Base-by-base conservation (phyloP, 352 stramenopile genomes). In the Phytophthora cactorum region DNA sequence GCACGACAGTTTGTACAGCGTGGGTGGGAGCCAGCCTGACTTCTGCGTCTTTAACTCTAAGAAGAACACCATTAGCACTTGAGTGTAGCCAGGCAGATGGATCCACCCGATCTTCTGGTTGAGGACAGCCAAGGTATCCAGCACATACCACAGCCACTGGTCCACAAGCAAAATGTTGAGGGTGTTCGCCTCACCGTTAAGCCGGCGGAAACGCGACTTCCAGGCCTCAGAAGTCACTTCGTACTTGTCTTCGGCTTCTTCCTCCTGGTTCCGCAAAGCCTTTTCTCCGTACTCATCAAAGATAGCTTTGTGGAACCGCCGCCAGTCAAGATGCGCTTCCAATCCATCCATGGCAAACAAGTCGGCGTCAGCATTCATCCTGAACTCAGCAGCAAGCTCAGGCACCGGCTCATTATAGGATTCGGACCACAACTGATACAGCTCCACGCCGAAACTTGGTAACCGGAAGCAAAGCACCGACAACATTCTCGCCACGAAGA, bases 91-190 rank as follows among this genome's bases (percentile, higher is more conserved):
- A 17, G 89, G 89, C 15, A 96, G 63, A 63, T 96, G 86, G 12
- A 90, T 66, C 89, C 89, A 96, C 0, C 88, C 88, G 28, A 96
- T 96, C 73, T 96, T 96, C 52, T 95, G 87, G 56, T 96, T 95
- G 8, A 96, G 69, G 12, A 96, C 89, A 6, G 89, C 89, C n/a
- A 96, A 71, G 2, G 86, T 96, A 55, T 96, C 89, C 31, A 96
- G 68, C 15, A 96, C 88, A 74, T 96, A 96, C 89, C 89, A 96
- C 8, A 95, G 60, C 89, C 89, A 96, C 46, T 96, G 89, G 32
- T 96, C 89, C 6, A 96, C 73, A 22, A 96, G 66, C 50, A 96
- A 72, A 44, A 96, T 95, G 59, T 96, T 96, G 3, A 96, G 68
- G 1, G 88, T 95, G 56, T 96, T 96, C 9, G 86, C 84, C 68